These are phyloP conservation scores for Plasmodium fragile DNA, from an alignment of 169 alveolate genomes.

Conservation along the genomic window DNA sequence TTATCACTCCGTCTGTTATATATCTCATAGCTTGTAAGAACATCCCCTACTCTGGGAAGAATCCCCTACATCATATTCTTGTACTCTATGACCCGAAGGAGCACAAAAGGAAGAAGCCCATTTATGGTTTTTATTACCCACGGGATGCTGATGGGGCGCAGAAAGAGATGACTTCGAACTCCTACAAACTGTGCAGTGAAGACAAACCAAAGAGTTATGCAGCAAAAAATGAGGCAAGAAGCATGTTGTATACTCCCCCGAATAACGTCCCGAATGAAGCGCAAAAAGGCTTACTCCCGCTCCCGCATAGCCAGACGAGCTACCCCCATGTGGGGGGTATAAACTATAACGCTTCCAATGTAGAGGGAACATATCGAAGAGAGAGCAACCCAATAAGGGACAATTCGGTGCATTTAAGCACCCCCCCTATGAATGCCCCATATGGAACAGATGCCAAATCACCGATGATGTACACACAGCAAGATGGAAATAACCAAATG, in stretches of 20 bases:
- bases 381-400: background rate
- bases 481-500: background rate
- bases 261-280: background rate
- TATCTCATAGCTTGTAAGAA: constrained; percentile 73
- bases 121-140: constrained; percentile 5
- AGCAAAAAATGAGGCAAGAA: background rate
- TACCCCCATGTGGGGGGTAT: background rate
- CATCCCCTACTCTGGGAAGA: constrained; percentile 73
- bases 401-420: background rate
- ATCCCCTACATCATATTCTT: constrained; percentile 51
- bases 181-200: background rate
- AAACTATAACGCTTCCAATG: background rate
- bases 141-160: background rate
- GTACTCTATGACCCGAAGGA: constrained; percentile 70
- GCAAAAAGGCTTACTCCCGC: background rate
- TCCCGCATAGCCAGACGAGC: background rate
- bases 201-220: background rate
- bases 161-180: background rate
- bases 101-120: constrained; percentile 16
- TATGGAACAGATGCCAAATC: background rate
- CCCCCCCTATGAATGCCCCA: background rate
- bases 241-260: background rate
- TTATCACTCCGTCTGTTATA: constrained; percentile 76
- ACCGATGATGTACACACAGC: background rate
- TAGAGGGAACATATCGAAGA: background rate